Conservation (phyloP, 306 rosid species). For the peach (Prunus persica) region Prunus_persica_NCBIv2 NC_034015.1:19027001-19027500, state of each 20-base stretch:
- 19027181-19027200: too few relatives aligned
- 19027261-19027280: neutral
- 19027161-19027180: too few relatives aligned
- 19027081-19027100: too few relatives aligned
- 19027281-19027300: neutral
- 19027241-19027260: neutral
- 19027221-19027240: neutral
- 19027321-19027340: slow-evolving; percentile 20
- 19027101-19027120: too few relatives aligned
- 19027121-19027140: too few relatives aligned
- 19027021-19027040: too few relatives aligned
- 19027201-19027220: neutral
- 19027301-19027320: too few relatives aligned
- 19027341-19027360: slow-evolving; percentile 29
- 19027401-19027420: neutral
- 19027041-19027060: too few relatives aligned
- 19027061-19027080: too few relatives aligned
- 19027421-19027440: neutral
- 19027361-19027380: neutral
- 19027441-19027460: neutral
- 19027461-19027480: neutral
- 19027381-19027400: neutral
- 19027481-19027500: slow-evolving; percentile 1
- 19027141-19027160: too few relatives aligned
- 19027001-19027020: too few relatives aligned